These are phyloP conservation scores for Elsinoe batatas DNA, from an alignment of 2,329 filamentous ascomycete species.

Conservation along the genomic window DNA sequence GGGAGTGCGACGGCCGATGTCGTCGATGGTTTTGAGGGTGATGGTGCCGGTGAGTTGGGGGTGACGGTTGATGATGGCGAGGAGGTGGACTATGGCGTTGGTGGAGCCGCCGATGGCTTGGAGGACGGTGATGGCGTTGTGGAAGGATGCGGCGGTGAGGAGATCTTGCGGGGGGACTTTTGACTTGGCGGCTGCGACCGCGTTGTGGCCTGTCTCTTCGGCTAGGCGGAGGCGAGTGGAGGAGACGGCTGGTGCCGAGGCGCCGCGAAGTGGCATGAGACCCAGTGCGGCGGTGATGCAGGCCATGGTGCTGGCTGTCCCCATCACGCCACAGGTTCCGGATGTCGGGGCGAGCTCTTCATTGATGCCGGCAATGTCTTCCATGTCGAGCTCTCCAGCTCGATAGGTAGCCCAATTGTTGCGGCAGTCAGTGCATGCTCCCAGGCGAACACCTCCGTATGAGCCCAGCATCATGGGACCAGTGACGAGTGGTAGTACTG, in stretches of 20 bases:
- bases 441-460: constrained; percentile 53
- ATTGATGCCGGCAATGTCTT: constrained; percentile 61
- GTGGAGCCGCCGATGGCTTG: constrained; percentile 38
- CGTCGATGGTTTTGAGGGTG: constrained; percentile 38
- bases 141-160: constrained; percentile 38
- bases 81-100: constrained; percentile 35
- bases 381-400: constrained; percentile 56
- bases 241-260: constrained; percentile 45
- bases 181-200: constrained; percentile 34
- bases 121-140: constrained; percentile 37
- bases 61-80: constrained; percentile 42
- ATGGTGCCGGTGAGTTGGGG: constrained; percentile 37
- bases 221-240: constrained; percentile 43
- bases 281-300: constrained; percentile 44
- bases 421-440: constrained; percentile 65
- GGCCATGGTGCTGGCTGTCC: constrained; percentile 49
- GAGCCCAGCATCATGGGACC: constrained; percentile 69
- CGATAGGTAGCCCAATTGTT: constrained; percentile 64
- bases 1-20: constrained; percentile 39
- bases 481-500: constrained; percentile 57
- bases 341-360: constrained; percentile 61
- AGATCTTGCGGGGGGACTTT: constrained; percentile 36
- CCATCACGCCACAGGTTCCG: constrained; percentile 50
- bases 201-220: constrained; percentile 43
- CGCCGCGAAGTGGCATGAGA: constrained; percentile 44